phyloP scores from a whole-genome alignment of 1,139 yeast species.

The Candida tropicalis region DNA sequence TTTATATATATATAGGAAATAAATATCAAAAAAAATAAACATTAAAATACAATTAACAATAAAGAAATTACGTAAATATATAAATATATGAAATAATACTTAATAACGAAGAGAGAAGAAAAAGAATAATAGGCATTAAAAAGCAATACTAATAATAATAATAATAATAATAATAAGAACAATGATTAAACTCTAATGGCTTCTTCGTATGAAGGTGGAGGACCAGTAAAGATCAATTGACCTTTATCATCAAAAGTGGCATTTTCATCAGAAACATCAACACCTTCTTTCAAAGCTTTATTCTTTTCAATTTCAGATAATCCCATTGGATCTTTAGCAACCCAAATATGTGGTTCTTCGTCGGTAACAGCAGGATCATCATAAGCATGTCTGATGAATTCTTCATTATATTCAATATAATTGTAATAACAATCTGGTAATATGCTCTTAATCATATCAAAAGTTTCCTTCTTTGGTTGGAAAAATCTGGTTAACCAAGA shows the following conservation, averaged over 20 bases:
- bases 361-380: constrained; percentile 65
- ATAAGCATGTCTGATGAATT: constrained; percentile 55
- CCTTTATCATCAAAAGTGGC: constrained; percentile 62
- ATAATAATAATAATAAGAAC: neutral
- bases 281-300: constrained; percentile 56
- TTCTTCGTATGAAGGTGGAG: constrained; percentile 62
- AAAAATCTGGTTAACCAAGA: constrained; percentile 43
- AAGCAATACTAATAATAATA: neutral
- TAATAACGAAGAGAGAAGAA: neutral
- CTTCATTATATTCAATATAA: constrained; percentile 46
- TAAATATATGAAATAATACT: neutral
- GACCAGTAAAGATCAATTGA: constrained; percentile 52
- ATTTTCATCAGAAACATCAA: constrained; percentile 60
- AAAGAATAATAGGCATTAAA: neutral
- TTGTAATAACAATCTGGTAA: constrained; percentile 47
- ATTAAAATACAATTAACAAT: neutral
- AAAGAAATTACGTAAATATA: constrained; percentile 2
- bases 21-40: neutral
- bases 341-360: constrained; percentile 69
- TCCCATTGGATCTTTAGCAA: constrained; percentile 70
- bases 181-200: constrained; percentile 37
- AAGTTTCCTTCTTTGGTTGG: constrained; percentile 42
- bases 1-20: neutral
- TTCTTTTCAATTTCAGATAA: constrained; percentile 62
- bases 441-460: constrained; percentile 37